Base-by-base conservation (phyloP, 108 stramenopile genomes). In the Pseudonitzschia multiseries region DNA sequence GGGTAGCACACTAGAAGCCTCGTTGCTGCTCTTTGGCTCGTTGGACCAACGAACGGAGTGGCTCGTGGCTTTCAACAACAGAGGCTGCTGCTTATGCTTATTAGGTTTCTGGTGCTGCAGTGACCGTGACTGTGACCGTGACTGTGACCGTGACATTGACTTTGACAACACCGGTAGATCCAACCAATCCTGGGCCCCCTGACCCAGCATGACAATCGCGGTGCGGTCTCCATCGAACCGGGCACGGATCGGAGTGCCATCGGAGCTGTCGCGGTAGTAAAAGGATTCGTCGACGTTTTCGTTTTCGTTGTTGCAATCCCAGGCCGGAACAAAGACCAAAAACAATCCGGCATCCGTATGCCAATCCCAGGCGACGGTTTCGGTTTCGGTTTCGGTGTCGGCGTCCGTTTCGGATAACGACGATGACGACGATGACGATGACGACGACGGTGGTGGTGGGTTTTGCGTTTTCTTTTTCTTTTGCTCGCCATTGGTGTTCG, bases 341-440 rank as follows among this genome's bases (percentile, higher is more conserved):
- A 93, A 93, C 54, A 93, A 75, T 13, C 92, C 92, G 31, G 89
- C 92, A 79, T 93, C 92, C 6, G 87, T 89, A 63, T 93, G 92
- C 72, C 79, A 85, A 29, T 86, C 80, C 65, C 88, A 68, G 1
- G 87, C 71, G 51, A n/a, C 1, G 51, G 21, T 15, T 15, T 28
- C 24, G 2, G 53, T 42, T 10, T 60, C 29, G 28, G 53, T 40
- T 24, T 18, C 32, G 15, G 52, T 40, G 12, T 52, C 52, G 17
- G 8, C 52, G n/a, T 52, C n/a, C n/a, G n/a, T n/a, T n/a, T n/a
- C n/a, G n/a, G n/a, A n/a, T n/a, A n/a, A n/a, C n/a, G n/a, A n/a
- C n/a, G n/a, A n/a, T n/a, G n/a, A n/a, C n/a, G n/a, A n/a, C n/a
- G n/a, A n/a, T n/a, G n/a, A n/a, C n/a, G n/a, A n/a, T n/a, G n/a